Evolutionary conservation across 2,329 filamentous ascomycete species (phyloP).

Genomic region (Parafenestella ontariensis): DNA sequence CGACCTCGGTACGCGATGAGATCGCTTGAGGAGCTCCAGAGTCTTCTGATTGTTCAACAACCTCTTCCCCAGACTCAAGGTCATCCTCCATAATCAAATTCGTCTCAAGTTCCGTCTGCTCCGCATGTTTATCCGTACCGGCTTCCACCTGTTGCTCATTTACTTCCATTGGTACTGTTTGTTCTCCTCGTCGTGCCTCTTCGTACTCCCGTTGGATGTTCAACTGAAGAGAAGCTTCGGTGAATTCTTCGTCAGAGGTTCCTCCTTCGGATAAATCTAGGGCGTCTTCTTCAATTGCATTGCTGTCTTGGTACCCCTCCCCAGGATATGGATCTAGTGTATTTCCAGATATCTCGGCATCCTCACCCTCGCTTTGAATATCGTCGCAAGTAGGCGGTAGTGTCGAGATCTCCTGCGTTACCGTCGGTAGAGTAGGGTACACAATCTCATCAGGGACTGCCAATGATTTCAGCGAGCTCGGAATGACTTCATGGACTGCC

Average conservation of each 20-base stretch:
- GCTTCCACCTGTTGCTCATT: background rate
- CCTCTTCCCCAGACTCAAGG: background rate
- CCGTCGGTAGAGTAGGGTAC: constrained; percentile 20
- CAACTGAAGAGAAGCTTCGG: constrained; percentile 42
- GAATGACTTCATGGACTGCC: background rate
- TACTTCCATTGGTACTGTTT: background rate
- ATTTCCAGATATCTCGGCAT: constrained; percentile 4
- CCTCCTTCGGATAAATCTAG: background rate
- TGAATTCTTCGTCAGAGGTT: constrained; percentile 30
- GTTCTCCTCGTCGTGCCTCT: constrained; percentile 2
- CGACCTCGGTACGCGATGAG: background rate
- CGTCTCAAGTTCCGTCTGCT: background rate
- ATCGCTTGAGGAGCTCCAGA: background rate
- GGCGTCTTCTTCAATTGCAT: background rate
- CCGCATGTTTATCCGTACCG: background rate
- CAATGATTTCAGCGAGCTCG: background rate
- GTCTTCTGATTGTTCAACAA: background rate
- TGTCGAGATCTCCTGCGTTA: background rate
- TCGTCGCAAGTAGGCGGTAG: constrained; percentile 3
- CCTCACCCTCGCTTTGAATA: background rate
- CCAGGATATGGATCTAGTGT: background rate
- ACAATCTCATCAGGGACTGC: constrained; percentile 3
- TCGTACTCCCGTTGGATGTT: constrained; percentile 35
- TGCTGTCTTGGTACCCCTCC: background rate
- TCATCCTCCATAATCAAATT: background rate